These are phyloP conservation scores for Globisporangium nodosum DNA, from an alignment of 352 stramenopile genomes.

Conservation along the genomic window DNA sequence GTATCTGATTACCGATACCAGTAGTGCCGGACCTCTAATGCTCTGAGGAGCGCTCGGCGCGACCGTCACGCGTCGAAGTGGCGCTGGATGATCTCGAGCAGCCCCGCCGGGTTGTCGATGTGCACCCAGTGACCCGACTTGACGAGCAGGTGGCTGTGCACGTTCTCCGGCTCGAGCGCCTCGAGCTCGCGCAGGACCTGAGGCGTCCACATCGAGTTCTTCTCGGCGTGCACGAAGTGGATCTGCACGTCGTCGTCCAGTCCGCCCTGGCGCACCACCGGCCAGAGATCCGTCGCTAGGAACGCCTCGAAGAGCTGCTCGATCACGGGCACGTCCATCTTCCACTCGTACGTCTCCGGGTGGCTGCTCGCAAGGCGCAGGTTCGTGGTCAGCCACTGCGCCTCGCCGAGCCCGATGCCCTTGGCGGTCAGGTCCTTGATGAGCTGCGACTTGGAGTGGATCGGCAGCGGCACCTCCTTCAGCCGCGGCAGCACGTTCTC, in stretches of 20 bases:
- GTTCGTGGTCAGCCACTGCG: slow-evolving; percentile 82
- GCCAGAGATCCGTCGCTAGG: slow-evolving; percentile 60
- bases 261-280: slow-evolving; percentile 33
- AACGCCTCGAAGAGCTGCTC: slow-evolving; percentile 72
- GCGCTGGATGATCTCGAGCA: slow-evolving; percentile 62
- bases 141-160: slow-evolving; percentile 61
- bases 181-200: slow-evolving; percentile 39
- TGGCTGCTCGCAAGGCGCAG: slow-evolving; percentile 40
- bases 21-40: neutral
- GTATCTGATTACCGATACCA: too few relatives aligned
- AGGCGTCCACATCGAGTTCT: slow-evolving; percentile 73
- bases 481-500: slow-evolving; percentile 62
- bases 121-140: slow-evolving; percentile 84
- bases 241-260: slow-evolving; percentile 34
- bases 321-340: slow-evolving; percentile 74
- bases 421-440: slow-evolving; percentile 52
- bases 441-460: slow-evolving; percentile 62
- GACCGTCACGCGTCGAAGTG: slow-evolving; percentile 17
- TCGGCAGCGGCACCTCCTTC: slow-evolving; percentile 69
- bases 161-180: slow-evolving; percentile 29
- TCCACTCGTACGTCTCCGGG: slow-evolving; percentile 71
- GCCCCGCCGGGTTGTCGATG: slow-evolving; percentile 71
- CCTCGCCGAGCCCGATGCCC: slow-evolving; percentile 57
- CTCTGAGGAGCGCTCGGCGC: too few relatives aligned
- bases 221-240: slow-evolving; percentile 74